These are phyloP conservation scores for Chaetothyriales sp. DNA, from an alignment of 2,329 filamentous ascomycete species.

Conservation along the genomic window DNA sequence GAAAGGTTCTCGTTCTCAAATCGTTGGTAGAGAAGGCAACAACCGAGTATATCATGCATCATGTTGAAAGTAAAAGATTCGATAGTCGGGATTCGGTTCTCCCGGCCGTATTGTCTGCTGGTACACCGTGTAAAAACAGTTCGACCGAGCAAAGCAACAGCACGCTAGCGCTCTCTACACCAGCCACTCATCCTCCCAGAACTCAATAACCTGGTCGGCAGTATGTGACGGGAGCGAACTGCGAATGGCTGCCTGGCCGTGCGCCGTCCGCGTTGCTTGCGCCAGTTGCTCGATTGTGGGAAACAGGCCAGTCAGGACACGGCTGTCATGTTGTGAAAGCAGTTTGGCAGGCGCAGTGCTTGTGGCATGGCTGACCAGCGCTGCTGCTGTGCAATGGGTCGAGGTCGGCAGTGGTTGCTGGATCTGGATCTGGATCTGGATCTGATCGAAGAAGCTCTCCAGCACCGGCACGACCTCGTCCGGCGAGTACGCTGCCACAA, in stretches of 20 bases:
- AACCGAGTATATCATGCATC: too few species aligned
- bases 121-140: too few species aligned
- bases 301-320: conserved; percentile 22
- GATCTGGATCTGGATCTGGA: too few species aligned
- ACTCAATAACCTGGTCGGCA: conserved; percentile 11
- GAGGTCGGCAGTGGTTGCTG: neutral
- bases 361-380: conserved; percentile 9
- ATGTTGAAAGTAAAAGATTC: too few species aligned
- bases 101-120: too few species aligned
- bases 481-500: neutral
- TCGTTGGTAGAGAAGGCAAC: too few species aligned
- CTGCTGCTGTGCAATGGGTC: conserved; percentile 4
- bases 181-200: conserved; percentile 16
- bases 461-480: neutral
- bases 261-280: conserved; percentile 9
- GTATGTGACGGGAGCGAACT: conserved; percentile 4
- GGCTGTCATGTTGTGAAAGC: conserved; percentile 19
- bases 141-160: too few species aligned
- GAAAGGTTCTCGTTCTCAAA: too few species aligned
- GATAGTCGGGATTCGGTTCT: too few species aligned
- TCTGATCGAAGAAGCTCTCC: neutral
- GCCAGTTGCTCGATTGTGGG: conserved; percentile 12
- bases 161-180: neutral
- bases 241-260: conserved; percentile 4
- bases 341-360: conserved; percentile 9